Conservation (phyloP, 306 rosid species). For the Morella rubra region DNA sequence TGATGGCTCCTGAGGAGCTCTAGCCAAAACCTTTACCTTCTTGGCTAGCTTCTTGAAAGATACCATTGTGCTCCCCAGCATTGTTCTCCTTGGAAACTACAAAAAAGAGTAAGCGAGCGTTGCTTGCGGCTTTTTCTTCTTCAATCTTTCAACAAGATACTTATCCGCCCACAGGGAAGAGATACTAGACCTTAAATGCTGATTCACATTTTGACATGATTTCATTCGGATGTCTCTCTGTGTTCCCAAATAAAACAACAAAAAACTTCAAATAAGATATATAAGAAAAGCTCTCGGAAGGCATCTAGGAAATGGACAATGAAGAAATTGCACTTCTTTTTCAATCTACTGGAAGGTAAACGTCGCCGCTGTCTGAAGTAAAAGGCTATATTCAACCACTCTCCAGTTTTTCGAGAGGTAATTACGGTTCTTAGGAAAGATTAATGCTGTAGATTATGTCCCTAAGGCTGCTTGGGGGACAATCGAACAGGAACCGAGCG, state of each 20-base stretch:
- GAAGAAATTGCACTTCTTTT: neutral
- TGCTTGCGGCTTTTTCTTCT: neutral
- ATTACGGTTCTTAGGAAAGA: neutral
- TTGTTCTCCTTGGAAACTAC: no score
- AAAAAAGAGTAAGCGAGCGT: no score
- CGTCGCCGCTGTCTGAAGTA: neutral
- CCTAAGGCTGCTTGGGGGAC: constrained; percentile 18
- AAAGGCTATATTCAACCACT: neutral
- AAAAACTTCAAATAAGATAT: neutral
- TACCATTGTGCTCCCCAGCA: no score
- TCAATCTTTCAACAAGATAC: neutral
- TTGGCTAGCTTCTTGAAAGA: no score
- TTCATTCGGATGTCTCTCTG: neutral
- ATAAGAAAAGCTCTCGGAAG: neutral
- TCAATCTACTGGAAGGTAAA: no score
- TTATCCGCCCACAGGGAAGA: neutral
- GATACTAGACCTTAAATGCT: neutral
- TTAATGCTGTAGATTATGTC: neutral
- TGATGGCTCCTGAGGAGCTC: no score
- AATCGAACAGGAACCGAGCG: neutral
- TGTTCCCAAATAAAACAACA: neutral
- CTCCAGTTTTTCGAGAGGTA: neutral
- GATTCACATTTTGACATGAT: neutral
- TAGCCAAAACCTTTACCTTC: no score
- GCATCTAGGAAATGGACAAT: neutral